Base-by-base conservation (phyloP, 352 stramenopile species). In the Globisporangium abappressorium region DNA sequence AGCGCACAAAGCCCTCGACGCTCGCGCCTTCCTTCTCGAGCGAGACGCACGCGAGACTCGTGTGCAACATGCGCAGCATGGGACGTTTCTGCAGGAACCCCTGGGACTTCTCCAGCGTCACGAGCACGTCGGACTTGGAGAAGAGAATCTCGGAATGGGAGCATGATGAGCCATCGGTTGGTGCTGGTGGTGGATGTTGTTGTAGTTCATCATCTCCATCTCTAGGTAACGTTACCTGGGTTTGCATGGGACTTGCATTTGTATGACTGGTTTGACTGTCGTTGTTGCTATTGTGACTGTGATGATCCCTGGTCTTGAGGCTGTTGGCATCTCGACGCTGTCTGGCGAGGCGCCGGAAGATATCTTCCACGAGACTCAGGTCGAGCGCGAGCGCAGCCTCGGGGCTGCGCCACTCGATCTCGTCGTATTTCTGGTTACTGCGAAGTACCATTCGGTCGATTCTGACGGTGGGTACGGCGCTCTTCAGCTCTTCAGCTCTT, bases 111-210 rank as follows among this genome's bases (percentile, higher is more conserved):
- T 87, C 79, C 15, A 92, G 68, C 1, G 71, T 70, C 1, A 80
- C 51, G 28, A 92, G 69, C 24, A 92, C 73, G 34, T 92, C 80
- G 0, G 79, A 76, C 58, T 92, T 92, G 22, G 81, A 61, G 26
- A 90, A 85, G n/a, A 76, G 62, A 14, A 83, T 64, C 8, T 87
- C 80, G 2, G 84, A 33, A 22, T 79, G 64, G 53, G 64, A 75
- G 20, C 30, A 60, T 18, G 5, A 28, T 15, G 36, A 43, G 51
- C 51, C 8, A 26, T 26, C 11, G 62, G 18, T 12, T 56, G n/a
- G 46, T 3, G 43, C 9, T 22, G 7, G 60, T 22, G 7, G 60
- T 33, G 11, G 36, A 18, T 12, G 36, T 15, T 15, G 36, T 41
- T 12, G 36, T 2, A 15, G 9, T 43, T 43, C 36, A 43, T 43